Conservation (phyloP, 768 basidiomycete genomes). For the Boletus rubroflammeus region DNA sequence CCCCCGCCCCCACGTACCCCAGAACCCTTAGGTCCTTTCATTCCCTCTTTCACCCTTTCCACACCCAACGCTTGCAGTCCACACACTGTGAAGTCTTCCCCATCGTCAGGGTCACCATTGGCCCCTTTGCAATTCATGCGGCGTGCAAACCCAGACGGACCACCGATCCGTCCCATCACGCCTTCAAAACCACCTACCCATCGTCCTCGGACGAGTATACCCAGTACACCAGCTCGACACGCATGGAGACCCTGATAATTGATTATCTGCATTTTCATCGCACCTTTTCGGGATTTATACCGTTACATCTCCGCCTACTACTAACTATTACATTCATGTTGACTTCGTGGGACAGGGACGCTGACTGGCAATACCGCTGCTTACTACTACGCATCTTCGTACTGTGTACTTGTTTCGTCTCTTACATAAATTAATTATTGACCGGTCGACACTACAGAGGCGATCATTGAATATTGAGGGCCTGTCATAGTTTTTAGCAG, state of each 20-base stretch:
- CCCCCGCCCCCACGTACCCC: conserved; percentile 58
- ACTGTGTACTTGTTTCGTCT: conserved; percentile 28
- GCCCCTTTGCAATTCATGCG: conserved; percentile 83
- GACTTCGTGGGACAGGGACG: conserved; percentile 26
- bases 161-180: conserved; percentile 52
- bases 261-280: conserved; percentile 13
- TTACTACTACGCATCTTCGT: conserved; percentile 20
- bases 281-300: conserved; percentile 19
- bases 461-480: too few relatives aligned
- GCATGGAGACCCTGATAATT: conserved; percentile 61
- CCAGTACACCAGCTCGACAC: conserved; percentile 46
- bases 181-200: conserved; percentile 59
- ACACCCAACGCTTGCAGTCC: conserved; percentile 47
- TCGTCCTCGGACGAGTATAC: conserved; percentile 40
- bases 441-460: not conserved
- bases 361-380: conserved; percentile 19
- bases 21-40: conserved; percentile 51
- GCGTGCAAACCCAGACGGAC: conserved; percentile 62
- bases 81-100: conserved; percentile 46
- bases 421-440: conserved; percentile 15
- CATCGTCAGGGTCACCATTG: conserved; percentile 67
- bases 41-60: conserved; percentile 67
- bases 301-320: conserved; percentile 12
- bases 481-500: too few relatives aligned
- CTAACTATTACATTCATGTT: conserved; percentile 32